Conservation (phyloP, 148 eudicot genomes). For the Dysphania ambrosioides region DNA sequence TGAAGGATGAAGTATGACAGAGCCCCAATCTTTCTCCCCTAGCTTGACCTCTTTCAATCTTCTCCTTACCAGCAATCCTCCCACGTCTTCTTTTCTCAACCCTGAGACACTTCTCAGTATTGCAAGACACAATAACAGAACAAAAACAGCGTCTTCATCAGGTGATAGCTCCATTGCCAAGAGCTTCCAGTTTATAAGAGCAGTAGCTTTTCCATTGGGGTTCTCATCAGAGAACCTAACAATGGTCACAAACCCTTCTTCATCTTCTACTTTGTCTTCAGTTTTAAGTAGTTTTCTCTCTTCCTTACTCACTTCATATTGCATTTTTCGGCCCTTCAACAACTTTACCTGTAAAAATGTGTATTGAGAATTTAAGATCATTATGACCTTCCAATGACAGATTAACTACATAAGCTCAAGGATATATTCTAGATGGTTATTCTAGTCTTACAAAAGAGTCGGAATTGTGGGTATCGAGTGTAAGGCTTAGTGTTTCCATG, state of each 20-base stretch:
- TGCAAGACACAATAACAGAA: constrained; percentile 56
- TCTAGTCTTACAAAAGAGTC: constrained; percentile 41
- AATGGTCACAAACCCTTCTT: constrained; percentile 67
- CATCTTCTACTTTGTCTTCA: constrained; percentile 29
- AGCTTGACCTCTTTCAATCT: constrained; percentile 59
- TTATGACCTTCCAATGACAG: neutral
- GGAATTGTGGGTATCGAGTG: constrained; percentile 34
- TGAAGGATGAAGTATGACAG: constrained; percentile 54
- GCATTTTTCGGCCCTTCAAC: constrained; percentile 68
- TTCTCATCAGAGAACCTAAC: constrained; percentile 70
- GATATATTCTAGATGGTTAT: neutral
- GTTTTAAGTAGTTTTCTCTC: constrained; percentile 10
- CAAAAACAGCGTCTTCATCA: constrained; percentile 80
- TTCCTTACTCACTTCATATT: constrained; percentile 43
- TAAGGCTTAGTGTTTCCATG: constrained; percentile 35
- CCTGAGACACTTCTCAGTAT: constrained; percentile 69
- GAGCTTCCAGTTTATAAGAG: constrained; percentile 85
- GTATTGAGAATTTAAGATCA: neutral
- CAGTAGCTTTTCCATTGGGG: constrained; percentile 84
- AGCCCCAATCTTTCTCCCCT: constrained; percentile 82
- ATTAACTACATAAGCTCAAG: neutral
- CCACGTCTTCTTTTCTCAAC: constrained; percentile 63
- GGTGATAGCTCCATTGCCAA: constrained; percentile 61
- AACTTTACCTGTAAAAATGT: constrained; percentile 57
- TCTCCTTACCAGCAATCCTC: constrained; percentile 59